phyloP scores from a whole-genome alignment of 352 stramenopile genomes.

The Blastocystis hominis region DNA sequence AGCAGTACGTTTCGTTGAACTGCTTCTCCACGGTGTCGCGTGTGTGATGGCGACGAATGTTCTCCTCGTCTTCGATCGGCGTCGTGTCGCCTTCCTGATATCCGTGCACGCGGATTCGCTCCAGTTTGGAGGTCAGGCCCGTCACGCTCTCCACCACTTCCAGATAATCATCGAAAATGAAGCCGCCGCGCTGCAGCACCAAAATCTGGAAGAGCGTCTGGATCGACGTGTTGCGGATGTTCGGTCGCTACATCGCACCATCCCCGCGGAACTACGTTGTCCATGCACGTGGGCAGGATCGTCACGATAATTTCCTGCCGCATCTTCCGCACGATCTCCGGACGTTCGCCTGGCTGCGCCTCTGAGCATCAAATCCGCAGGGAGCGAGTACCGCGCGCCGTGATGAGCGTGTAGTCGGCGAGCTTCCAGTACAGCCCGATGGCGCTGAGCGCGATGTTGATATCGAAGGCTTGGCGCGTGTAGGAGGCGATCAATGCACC shows the following conservation, averaged over 20 bases:
- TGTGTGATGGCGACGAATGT: conserved; percentile 31
- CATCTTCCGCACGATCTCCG: conserved; percentile 15
- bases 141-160: not conserved
- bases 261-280: not conserved
- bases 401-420: conserved; percentile 14
- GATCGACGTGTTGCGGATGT: not conserved
- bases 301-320: not conserved
- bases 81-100: not conserved
- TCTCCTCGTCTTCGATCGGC: not conserved
- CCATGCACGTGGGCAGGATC: not conserved
- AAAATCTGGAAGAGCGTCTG: conserved; percentile 42
- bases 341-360: not conserved
- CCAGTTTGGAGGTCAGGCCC: not conserved
- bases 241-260: not conserved
- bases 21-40: conserved; percentile 40
- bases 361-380: not conserved
- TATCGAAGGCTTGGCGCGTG: not conserved
- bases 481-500: not conserved
- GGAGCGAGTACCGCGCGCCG: not conserved
- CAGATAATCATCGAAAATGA: not conserved
- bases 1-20: conserved; percentile 29
- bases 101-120: not conserved
- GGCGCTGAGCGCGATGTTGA: conserved; percentile 2
- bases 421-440: conserved; percentile 27
- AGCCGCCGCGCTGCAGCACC: conserved; percentile 1